These are phyloP conservation scores for Debaryomyces prosopidis DNA, from an alignment of 805 yeast genomes.

Conservation along the genomic window DNA sequence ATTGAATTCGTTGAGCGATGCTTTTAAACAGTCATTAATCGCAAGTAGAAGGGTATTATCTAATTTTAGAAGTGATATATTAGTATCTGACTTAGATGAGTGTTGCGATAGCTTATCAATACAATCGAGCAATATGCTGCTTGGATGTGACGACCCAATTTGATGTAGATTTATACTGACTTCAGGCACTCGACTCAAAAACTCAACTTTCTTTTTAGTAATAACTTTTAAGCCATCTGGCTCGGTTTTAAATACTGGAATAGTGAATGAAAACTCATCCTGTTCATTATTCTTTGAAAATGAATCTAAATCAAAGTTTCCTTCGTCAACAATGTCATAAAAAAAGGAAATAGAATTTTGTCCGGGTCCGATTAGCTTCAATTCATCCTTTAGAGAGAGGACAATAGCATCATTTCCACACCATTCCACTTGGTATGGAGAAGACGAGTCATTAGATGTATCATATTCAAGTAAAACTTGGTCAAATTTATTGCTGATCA, in stretches of 20 bases:
- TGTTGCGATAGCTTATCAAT: constrained; percentile 57
- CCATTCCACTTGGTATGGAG: constrained; percentile 65
- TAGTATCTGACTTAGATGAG: constrained; percentile 81
- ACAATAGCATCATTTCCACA: constrained; percentile 84
- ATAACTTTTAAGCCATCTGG: constrained; percentile 71
- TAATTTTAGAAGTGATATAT: constrained; percentile 52
- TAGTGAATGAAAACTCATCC: constrained; percentile 25
- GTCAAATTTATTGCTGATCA: constrained; percentile 49
- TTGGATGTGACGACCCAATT: constrained; percentile 81
- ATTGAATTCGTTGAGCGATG: constrained; percentile 77
- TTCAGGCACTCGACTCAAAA: constrained; percentile 61
- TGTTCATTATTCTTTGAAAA: constrained; percentile 9
- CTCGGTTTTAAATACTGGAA: constrained; percentile 50
- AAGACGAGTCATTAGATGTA: constrained; percentile 35
- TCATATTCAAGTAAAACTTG: constrained; percentile 46
- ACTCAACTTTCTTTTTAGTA: constrained; percentile 57
- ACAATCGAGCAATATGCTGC: constrained; percentile 82
- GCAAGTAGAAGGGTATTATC: constrained; percentile 55
- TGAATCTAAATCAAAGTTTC: constrained; percentile 30
- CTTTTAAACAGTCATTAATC: constrained; percentile 67
- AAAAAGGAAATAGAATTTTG: constrained; percentile 57
- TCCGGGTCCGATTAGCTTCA: constrained; percentile 72
- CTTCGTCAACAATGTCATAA: constrained; percentile 34
- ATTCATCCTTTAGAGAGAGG: constrained; percentile 59
- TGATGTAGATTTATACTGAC: constrained; percentile 63